Percentiles rank a stretch among this genome's conserved stretches.
phyloP scores from a whole-genome alignment of 2,329 filamentous ascomycete species.

The Alternaria arborescens region DNA sequence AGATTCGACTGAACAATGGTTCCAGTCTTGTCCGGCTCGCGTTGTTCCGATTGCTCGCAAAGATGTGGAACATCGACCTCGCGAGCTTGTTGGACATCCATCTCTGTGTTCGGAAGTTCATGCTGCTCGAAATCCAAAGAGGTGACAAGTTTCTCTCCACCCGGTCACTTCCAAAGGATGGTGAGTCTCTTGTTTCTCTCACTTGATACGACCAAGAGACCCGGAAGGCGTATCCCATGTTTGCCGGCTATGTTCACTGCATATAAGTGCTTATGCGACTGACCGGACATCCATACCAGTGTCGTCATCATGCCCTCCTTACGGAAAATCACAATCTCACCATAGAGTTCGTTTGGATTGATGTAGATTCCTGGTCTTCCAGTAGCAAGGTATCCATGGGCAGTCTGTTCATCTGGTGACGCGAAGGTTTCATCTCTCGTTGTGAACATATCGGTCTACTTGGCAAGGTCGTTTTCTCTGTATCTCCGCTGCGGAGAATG shows the following conservation, averaged over 20 bases:
- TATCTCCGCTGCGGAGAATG: neutral
- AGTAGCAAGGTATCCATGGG: fast-evolving
- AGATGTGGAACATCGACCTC: too few species aligned
- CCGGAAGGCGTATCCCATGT: neutral
- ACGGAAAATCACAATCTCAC: fast-evolving
- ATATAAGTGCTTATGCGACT: neutral
- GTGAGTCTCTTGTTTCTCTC: fast-evolving
- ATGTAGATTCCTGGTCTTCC: neutral
- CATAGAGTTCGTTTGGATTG: fast-evolving
- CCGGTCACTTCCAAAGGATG: neutral
- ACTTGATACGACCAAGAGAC: neutral
- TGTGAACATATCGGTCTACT: neutral
- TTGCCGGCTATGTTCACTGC: neutral
- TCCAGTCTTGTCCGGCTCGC: too few species aligned
- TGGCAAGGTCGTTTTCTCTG: too few species aligned
- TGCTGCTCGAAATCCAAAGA: too few species aligned
- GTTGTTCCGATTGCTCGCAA: too few species aligned
- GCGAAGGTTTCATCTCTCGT: neutral
- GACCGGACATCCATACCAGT: neutral
- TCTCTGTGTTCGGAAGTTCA: too few species aligned
- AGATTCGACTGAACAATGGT: too few species aligned
- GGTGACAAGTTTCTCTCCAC: fast-evolving
- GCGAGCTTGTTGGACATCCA: too few species aligned
- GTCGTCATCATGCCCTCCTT: neutral
- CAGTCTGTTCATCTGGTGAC: neutral